These are phyloP conservation scores for Sordariomycetes sp. DNA, from an alignment of 2,329 filamentous ascomycete species.

Conservation along the genomic window DNA sequence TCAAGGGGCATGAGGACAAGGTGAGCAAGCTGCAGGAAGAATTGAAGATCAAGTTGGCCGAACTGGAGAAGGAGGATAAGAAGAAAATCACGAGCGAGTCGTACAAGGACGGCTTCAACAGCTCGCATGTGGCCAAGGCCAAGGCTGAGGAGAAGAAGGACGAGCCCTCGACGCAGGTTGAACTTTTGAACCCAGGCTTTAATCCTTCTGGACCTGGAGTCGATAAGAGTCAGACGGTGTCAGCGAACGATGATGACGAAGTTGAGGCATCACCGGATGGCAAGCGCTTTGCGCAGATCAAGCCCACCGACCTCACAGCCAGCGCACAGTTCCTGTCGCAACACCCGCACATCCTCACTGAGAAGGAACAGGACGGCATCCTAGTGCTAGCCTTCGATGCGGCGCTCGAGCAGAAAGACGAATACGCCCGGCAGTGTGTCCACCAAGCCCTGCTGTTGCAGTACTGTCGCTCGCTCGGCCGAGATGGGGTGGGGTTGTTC, in stretches of 20 bases:
- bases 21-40: slow-evolving; percentile 71
- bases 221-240: slow-evolving; percentile 12
- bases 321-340: slow-evolving; percentile 69
- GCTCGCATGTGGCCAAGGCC: slow-evolving; percentile 66
- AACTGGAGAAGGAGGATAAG: slow-evolving; percentile 76
- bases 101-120: slow-evolving; percentile 84
- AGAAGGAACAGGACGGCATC: slow-evolving; percentile 84
- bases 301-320: slow-evolving; percentile 61
- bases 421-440: slow-evolving; percentile 77
- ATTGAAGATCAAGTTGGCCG: slow-evolving; percentile 61
- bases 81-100: slow-evolving; percentile 91
- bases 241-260: slow-evolving; percentile 59
- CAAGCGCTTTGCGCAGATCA: slow-evolving; percentile 75
- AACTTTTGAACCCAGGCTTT: slow-evolving; percentile 66
- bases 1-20: slow-evolving; percentile 68
- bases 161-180: slow-evolving; percentile 35
- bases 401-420: slow-evolving; percentile 65
- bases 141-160: slow-evolving; percentile 34
- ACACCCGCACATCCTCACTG: slow-evolving; percentile 69
- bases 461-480: slow-evolving; percentile 78
- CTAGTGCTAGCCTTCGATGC: slow-evolving; percentile 87
- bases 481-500: slow-evolving; percentile 80
- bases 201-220: slow-evolving; percentile 7
- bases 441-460: slow-evolving; percentile 89
- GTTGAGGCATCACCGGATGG: slow-evolving; percentile 69